Evolutionary conservation across 495 filamentous ascomycete species (phyloP).

Genomic region (Daldinia concentrica): DNA sequence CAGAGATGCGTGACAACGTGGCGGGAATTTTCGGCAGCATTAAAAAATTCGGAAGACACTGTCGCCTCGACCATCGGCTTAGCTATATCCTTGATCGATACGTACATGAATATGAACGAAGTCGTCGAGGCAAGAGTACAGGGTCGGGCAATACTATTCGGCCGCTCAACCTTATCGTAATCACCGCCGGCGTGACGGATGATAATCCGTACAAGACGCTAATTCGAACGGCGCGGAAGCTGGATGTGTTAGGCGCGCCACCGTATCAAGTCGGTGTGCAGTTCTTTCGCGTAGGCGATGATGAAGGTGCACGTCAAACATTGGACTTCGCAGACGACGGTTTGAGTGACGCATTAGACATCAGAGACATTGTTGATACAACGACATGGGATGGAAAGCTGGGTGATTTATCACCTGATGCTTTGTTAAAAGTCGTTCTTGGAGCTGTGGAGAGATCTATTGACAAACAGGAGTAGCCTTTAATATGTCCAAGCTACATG

Average conservation of each 20-base stretch:
- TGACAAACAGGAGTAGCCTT: constrained; percentile 19
- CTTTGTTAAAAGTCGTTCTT: constrained; percentile 76
- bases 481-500: neutral
- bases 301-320: constrained; percentile 65
- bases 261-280: constrained; percentile 87
- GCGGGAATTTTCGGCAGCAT: constrained; percentile 64
- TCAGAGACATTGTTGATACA: constrained; percentile 87
- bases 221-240: constrained; percentile 66
- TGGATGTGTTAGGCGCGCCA: constrained; percentile 74
- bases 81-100: constrained; percentile 74
- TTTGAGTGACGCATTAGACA: constrained; percentile 56
- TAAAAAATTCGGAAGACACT: constrained; percentile 23
- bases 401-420: constrained; percentile 55
- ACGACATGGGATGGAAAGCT: constrained; percentile 68
- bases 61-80: constrained; percentile 68
- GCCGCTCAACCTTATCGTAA: constrained; percentile 84
- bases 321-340: constrained; percentile 75
- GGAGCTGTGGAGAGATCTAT: constrained; percentile 61
- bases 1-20: constrained; percentile 59
- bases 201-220: constrained; percentile 78
- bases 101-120: constrained; percentile 29
- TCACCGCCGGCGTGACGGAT: constrained; percentile 81
- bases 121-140: constrained; percentile 43
- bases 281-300: constrained; percentile 86
- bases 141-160: constrained; percentile 59